These are phyloP conservation scores for Chlamydomonas schloesseri DNA, from an alignment of 139 green algal genomes.

Conservation along the genomic window DNA sequence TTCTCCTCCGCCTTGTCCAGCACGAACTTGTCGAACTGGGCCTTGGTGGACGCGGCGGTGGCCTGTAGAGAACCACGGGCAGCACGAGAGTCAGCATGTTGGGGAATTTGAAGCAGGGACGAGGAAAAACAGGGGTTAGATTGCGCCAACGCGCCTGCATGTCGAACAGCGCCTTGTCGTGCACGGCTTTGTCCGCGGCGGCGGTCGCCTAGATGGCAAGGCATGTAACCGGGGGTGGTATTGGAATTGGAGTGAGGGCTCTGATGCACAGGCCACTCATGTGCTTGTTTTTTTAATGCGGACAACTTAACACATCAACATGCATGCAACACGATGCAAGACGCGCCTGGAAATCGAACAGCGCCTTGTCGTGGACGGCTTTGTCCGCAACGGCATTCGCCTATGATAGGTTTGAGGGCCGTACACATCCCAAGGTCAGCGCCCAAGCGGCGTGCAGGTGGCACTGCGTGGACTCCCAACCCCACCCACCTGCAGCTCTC, in stretches of 20 bases:
- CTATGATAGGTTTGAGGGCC: neutral
- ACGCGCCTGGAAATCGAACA: too few relatives aligned
- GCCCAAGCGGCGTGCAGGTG: too few relatives aligned
- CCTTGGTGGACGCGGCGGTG: neutral
- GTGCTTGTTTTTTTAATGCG: neutral
- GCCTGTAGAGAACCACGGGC: neutral
- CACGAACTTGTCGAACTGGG: constrained; percentile 38
- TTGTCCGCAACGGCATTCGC: neutral
- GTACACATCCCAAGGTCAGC: too few relatives aligned
- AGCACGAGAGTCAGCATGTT: too few relatives aligned
- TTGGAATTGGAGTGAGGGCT: too few relatives aligned
- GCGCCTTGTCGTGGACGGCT: constrained; percentile 1
- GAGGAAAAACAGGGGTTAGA: too few relatives aligned
- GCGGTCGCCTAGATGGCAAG: neutral
- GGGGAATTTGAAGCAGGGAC: too few relatives aligned
- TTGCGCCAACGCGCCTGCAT: neutral
- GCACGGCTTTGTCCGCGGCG: neutral
- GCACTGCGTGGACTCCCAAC: neutral
- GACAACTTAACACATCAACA: too few relatives aligned
- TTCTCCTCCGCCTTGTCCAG: constrained; percentile 39
- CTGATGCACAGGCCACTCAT: too few relatives aligned
- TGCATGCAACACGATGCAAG: too few relatives aligned
- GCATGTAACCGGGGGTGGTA: too few relatives aligned
- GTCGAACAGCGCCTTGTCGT: constrained; percentile 2
- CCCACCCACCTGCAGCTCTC: constrained; percentile 20